Percentiles rank a stretch among this genome's conserved stretches.
These are phyloP conservation scores for Xylaria sp. DNA, from an alignment of 2,329 filamentous ascomycete genomes.

Conservation along the genomic window DNA sequence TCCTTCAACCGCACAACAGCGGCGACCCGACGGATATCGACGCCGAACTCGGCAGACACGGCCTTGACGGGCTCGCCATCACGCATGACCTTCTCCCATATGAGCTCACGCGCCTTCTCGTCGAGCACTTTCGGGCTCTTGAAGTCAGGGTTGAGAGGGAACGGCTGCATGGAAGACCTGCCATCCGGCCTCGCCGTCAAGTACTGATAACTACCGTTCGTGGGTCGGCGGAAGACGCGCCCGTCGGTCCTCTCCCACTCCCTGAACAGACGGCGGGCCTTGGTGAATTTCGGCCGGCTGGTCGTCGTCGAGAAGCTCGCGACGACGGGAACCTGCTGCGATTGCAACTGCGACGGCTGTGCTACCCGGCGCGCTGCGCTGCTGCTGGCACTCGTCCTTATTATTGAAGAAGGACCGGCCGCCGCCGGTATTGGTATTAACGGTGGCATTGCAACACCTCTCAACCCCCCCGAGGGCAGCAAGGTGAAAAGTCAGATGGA, in stretches of 20 bases:
- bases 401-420: conserved; percentile 25
- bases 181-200: neutral
- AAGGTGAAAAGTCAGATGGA: conserved; percentile 9
- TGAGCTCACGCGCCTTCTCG: conserved; percentile 75
- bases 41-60: conserved; percentile 78
- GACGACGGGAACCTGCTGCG: conserved; percentile 25
- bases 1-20: conserved; percentile 88
- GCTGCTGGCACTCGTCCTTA: conserved; percentile 24
- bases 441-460: conserved; percentile 43
- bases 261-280: conserved; percentile 40
- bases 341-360: conserved; percentile 14
- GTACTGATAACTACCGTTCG: conserved; percentile 35
- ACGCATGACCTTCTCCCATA: conserved; percentile 75
- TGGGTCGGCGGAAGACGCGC: conserved; percentile 24
- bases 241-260: conserved; percentile 39
- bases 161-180: conserved; percentile 59
- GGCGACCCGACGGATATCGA: conserved; percentile 85
- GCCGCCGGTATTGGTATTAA: conserved; percentile 39
- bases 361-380: conserved; percentile 22
- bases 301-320: conserved; percentile 47
- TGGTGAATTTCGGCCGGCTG: conserved; percentile 39
- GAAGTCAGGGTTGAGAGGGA: conserved; percentile 79
- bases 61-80: conserved; percentile 75
- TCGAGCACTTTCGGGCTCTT: conserved; percentile 77
- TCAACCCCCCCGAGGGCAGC: conserved; percentile 30